phyloP scores from a whole-genome alignment of 23 red algal species.

The Gracilaria domingensis region DNA sequence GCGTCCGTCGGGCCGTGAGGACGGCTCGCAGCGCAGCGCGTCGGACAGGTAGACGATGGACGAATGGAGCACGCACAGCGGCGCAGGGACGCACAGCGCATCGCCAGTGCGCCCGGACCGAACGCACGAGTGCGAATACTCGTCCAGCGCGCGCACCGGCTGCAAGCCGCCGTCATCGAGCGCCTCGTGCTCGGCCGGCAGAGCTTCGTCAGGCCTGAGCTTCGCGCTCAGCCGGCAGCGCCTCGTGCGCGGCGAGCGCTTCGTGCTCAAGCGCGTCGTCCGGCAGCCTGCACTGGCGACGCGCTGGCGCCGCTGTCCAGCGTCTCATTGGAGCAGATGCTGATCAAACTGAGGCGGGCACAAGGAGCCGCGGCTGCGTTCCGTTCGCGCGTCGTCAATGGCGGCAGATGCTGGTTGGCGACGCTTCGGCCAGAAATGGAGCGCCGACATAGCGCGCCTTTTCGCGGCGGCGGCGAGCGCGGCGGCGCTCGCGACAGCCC shows the following conservation, averaged over 20 bases:
- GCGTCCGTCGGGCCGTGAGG: conserved; percentile 11
- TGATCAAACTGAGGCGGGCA: conserved; percentile 18
- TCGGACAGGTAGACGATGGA: conserved; percentile 49
- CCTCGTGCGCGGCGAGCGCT: no score
- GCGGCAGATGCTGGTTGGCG: no score
- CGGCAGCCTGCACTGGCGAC: no score
- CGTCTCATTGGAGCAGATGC: not conserved
- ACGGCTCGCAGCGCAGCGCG: conserved; percentile 54
- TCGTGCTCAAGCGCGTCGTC: no score
- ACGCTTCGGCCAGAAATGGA: not conserved
- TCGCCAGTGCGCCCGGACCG: not conserved
- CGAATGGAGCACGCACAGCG: conserved; percentile 62
- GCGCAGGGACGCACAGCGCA: conserved; percentile 66
- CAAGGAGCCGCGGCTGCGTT: not conserved
- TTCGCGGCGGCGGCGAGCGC: not conserved
- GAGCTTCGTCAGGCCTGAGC: no score
- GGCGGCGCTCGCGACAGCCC: no score
- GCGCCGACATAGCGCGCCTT: not conserved
- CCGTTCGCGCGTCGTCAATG: not conserved
- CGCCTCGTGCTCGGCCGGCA: no score
- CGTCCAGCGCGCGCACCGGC: not conserved
- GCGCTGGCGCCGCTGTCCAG: no score
- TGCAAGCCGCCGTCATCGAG: no score
- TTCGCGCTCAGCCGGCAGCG: no score
- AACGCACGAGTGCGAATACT: not conserved